Conservation (phyloP, 75 land plant genomes). For the Picea sitchensis region DNA sequence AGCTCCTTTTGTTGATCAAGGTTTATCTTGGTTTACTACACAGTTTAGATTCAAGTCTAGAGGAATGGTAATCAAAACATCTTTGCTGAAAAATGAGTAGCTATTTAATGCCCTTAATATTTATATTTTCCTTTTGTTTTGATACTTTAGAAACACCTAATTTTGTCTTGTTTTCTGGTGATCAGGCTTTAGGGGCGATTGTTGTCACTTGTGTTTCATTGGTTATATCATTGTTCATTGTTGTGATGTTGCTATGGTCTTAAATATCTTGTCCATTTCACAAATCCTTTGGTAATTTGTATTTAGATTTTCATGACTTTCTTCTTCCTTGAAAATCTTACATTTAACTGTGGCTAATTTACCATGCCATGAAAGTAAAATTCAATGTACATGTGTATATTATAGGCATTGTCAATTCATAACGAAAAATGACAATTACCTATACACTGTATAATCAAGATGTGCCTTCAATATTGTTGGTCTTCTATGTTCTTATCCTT, state of each 20-base stretch:
- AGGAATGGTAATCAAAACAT: constrained; percentile 39
- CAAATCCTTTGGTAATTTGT: no score
- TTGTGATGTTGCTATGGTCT: constrained; percentile 55
- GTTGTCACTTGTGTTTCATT: constrained; percentile 53
- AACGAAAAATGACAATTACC: not conserved
- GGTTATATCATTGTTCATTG: constrained; percentile 44
- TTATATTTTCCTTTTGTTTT: not conserved
- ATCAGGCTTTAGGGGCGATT: constrained; percentile 65
- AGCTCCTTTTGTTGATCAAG: constrained; percentile 79
- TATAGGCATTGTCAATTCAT: not conserved
- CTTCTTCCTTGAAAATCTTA: no score
- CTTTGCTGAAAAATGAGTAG: not conserved
- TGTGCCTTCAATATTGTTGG: not conserved
- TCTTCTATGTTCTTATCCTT: not conserved
- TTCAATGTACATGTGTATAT: not conserved
- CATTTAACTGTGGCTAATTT: not conserved
- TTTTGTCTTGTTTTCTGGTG: not conserved
- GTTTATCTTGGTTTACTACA: constrained; percentile 70
- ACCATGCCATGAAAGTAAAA: not conserved
- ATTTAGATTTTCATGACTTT: not conserved
- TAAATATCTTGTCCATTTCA: constrained; percentile 7
- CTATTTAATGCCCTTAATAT: not conserved
- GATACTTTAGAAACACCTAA: not conserved
- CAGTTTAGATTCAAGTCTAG: constrained; percentile 63
- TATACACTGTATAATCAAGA: not conserved